Base-by-base conservation (phyloP, 179 eudicot species). In the Actinidia arguta region DNA sequence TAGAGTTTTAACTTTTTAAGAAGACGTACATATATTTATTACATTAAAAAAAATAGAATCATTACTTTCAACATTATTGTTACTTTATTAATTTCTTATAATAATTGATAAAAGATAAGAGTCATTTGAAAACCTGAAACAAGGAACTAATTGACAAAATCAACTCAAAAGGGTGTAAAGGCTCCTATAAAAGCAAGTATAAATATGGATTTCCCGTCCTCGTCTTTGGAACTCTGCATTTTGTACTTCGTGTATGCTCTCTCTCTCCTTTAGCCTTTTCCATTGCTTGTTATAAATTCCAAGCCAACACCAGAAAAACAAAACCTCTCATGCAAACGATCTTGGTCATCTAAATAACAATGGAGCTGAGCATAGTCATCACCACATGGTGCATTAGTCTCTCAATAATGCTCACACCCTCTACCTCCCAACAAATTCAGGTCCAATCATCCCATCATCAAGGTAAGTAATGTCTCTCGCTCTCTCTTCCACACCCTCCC, bases 181-280 rank as follows among this genome's bases (percentile, higher is more conserved):
- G 24, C 66, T 68, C 81, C 78, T 22, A 81, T n/a, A 78, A 87
- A 78, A 73, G 74, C 39, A 66, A 78, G 25, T 66, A 72, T 78
- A 84, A 81, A 75, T 81, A 76, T 51, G 70, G 75, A 31, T 75
- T 74, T 78, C 64, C 52, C 47, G 52, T 27, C 48, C 71, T 81
- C 25, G 58, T 84, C 36, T 69, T 86, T 74, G 89, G 79, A 80
- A 86, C 81, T 81, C 84, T 78, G 52, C 78, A 73, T 86, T 83
- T 86, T 78, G 88, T 83, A 85, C 84, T 83, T 78, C 54, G 85
- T 86, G 88, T 81, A 74, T 22, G 71, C 52, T 36, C 51, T 56
- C 36, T 42, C 76, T 17, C 20, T 27, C 22, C 11, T 7, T 20
- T 46, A 42, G 14, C 31, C 11, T 16, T 3, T 25, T 7, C 79